Evolutionary conservation across 2,329 filamentous ascomycete species (phyloP), one percentile per base, ranked within the genome.

Genomic region (Monilinia polystroma): DNA sequence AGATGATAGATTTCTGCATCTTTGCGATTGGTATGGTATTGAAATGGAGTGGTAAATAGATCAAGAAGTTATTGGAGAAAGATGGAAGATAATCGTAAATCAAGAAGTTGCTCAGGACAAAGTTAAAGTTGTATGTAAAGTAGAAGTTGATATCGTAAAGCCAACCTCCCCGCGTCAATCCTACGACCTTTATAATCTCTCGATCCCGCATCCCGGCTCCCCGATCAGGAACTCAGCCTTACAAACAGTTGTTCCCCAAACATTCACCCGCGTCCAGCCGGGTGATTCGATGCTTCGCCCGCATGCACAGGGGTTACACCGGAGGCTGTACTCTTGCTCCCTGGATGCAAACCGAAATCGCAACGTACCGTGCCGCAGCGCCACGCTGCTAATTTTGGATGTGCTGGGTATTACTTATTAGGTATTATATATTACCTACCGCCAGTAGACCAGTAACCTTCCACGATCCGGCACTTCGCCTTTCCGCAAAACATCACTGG

Each of bases 1-100:
- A n/a, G 23, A 66, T 53, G 14, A 62, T 41, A 10, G 51, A 41
- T 63, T 29, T 26, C 16, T 54, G 60, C 60, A 63, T 63, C 12
- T 54, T 63, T 43, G 35, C 47, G 35, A 2, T 45, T 23, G 38
- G 5, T 35, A 5, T 35, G 32, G 7, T 8, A 5, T 35, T 35
- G 12, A 32, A 20, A 1, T 10, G 47, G 38, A 38, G 16, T 14
- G 12, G 12, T 16, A 41, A 14, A 43, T 2, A 43, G 41, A 5
- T 43, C 12, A 11, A 18, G 29, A 6, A n/a, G 5, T 32, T 18
- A 55, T n/a, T 32, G 11, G 6, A 8, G 56, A 47, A 8, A 18
- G 41, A 12, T 47, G 11, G n/a, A n/a, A 12, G 49, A 35, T n/a
- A 3, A 38, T 23, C 18, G 26, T 26, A 18, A 23, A 11, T 11